These are phyloP conservation scores for Scedosporium apiospermum DNA, from an alignment of 2,329 filamentous ascomycete species.

Conservation along the genomic window DNA sequence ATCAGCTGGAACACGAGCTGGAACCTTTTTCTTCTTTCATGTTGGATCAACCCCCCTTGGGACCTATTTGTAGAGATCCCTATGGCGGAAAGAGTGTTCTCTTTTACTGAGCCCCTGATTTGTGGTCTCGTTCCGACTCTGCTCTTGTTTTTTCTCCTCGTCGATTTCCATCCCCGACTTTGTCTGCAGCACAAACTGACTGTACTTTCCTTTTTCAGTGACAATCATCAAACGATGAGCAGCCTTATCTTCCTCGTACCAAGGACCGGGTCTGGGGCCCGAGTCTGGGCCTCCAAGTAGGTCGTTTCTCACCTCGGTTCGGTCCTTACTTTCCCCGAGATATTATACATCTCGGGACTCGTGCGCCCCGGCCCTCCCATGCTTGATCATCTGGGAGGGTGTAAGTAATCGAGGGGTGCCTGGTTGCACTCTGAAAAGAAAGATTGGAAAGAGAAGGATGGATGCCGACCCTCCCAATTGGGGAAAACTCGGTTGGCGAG, in stretches of 20 bases:
- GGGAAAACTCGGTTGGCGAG: too few relatives aligned
- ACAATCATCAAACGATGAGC: constrained; percentile 59
- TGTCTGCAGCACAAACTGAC: neutral
- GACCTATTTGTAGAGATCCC: neutral
- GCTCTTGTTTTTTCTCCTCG: neutral
- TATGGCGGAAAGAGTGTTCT: neutral
- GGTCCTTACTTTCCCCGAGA: neutral
- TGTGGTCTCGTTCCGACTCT: neutral
- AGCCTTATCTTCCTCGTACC: neutral
- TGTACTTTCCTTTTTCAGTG: constrained; percentile 17
- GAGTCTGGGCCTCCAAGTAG: neutral
- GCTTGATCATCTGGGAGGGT: neutral
- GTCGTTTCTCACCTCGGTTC: neutral
- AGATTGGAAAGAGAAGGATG: too few relatives aligned
- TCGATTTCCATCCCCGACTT: neutral
- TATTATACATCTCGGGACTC: neutral
- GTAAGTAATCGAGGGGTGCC: too few relatives aligned
- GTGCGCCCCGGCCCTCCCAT: neutral
- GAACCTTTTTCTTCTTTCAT: neutral
- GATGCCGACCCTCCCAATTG: too few relatives aligned
- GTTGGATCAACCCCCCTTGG: neutral
- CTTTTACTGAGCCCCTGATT: neutral
- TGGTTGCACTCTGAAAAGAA: too few relatives aligned
- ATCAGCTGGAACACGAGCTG: constrained; percentile 4
- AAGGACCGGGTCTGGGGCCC: neutral